Conservation (phyloP, 1,284 basidiomycete genomes). For the Rhodotorula sp. region DNA sequence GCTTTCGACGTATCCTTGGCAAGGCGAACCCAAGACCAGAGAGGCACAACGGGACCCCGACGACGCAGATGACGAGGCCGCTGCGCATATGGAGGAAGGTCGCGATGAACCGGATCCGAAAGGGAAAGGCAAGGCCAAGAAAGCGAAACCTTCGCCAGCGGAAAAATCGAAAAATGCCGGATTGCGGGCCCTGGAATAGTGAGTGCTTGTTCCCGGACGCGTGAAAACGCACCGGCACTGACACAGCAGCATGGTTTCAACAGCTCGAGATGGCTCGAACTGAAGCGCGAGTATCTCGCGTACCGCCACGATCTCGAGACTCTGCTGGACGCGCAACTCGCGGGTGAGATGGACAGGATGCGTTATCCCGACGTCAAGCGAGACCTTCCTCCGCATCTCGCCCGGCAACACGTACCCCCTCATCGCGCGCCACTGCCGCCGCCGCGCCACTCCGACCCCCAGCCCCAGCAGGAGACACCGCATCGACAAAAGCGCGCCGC, state of each 20-base stretch:
- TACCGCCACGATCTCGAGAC: conserved; percentile 26
- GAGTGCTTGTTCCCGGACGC: not conserved
- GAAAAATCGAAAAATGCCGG: conserved; percentile 5
- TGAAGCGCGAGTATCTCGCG: conserved; percentile 35
- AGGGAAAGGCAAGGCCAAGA: conserved; percentile 9
- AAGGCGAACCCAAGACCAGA: not conserved
- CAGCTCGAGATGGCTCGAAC: conserved; percentile 30
- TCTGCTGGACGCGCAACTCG: conserved; percentile 16
- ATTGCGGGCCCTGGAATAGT: conserved; percentile 25
- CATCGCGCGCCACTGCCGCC: not conserved
- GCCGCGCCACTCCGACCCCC: not conserved
- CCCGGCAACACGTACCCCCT: not conserved
- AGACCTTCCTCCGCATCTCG: conserved; percentile 22
- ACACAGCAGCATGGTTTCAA: not conserved
- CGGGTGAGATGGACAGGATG: conserved; percentile 2
- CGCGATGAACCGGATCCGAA: not conserved
- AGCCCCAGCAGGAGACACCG: not conserved
- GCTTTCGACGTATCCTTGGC: conserved; percentile 29
- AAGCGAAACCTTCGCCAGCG: not conserved
- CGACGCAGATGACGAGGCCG: not conserved
- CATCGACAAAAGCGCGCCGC: conserved; percentile 5
- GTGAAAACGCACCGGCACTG: not conserved
- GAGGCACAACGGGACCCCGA: not conserved
- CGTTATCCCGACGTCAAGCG: conserved; percentile 3
- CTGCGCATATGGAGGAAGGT: not conserved